Percentiles rank a stretch among this genome's conserved stretches.
phyloP scores from a whole-genome alignment of 768 basidiomycete genomes.

The Lactarius deliciosus region DNA sequence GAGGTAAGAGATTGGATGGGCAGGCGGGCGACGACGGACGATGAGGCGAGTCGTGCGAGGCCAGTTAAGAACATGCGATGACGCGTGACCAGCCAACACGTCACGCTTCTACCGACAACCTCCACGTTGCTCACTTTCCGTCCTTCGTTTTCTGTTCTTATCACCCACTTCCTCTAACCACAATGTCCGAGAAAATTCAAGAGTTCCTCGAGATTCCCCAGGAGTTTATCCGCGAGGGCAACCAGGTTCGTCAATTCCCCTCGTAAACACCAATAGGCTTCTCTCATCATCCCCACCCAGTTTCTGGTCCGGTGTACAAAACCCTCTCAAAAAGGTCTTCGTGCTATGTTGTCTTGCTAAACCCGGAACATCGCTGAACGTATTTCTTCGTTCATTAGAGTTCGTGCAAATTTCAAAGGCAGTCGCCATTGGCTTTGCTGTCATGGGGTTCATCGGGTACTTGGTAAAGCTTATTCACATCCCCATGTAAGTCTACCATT shows the following conservation, averaged over 20 bases:
- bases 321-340: constrained; percentile 88
- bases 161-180: constrained; percentile 32
- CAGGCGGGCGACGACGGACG: constrained; percentile 50
- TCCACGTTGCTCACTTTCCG: constrained; percentile 4
- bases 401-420: constrained; percentile 94
- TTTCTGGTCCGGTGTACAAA: constrained; percentile 98
- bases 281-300: constrained; percentile 43
- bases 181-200: constrained; percentile 87
- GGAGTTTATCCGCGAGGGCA: constrained; percentile 90
- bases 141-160: constrained; percentile 18
- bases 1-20: constrained; percentile 32
- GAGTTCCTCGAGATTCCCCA: constrained; percentile 92
- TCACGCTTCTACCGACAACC: constrained; percentile 28
- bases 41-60: background rate
- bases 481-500: constrained; percentile 74
- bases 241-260: constrained; percentile 58
- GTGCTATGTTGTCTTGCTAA: background rate
- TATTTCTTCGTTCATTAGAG: constrained; percentile 50
- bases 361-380: constrained; percentile 1
- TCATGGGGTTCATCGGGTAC: constrained; percentile 99
- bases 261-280: background rate
- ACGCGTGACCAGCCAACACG: constrained; percentile 30
- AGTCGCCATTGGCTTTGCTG: constrained; percentile 94
- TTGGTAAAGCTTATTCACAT: constrained; percentile 98
- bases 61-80: background rate